Base-by-base conservation (phyloP, 2,329 filamentous ascomycete species). In the Albifimbria verrucaria region DNA sequence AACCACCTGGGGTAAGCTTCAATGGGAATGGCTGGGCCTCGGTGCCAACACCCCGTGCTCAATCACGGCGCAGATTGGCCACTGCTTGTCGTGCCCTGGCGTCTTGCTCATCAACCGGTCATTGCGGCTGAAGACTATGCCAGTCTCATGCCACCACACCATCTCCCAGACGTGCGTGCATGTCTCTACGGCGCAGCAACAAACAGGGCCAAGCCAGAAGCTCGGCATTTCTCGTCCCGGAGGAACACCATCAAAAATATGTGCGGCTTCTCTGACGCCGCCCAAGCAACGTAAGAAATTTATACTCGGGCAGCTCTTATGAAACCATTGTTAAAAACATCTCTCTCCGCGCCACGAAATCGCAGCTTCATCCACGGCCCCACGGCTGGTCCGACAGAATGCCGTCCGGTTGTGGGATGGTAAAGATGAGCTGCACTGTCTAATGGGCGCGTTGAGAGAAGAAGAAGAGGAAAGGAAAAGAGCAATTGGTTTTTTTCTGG, bases 391-490 rank as follows among this genome's bases (percentile, higher is more conserved):
- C 78, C 76, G 76, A 79, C 88, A 92, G 84, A 89, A 92, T 80
- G 88, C 76, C 79, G 77, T 72, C 74, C 77, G 71, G 72, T 77
- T 71, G 77, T 77, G 77, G 74, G 71, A 71, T 76, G 73, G 72
- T 28, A 44, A 77, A 81, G 79, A 85, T 86, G 86, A 80, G 80
- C 82, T 88, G 89, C 84, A 92, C 89, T 93, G 89, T 93, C 90
- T 92, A 77, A 78, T 81, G 86, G 87, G 80, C 82, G 88, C 87
- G 86, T 88, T 83, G 77, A 63, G 71, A 70, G 65, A 66, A 70
- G 74, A 54, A 71, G 73, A 72, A 71, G 68, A 73, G 69, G 64
- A 62, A 51, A 26, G 25, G 55, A 51, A 55, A 46, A 1, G 10
- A 47, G 44, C 22, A 23, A 17, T 22, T 20, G n/a, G 25, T 49